These are phyloP conservation scores for Hura crepitans DNA, from an alignment of 441 rosid species.

Conservation along the genomic window DNA sequence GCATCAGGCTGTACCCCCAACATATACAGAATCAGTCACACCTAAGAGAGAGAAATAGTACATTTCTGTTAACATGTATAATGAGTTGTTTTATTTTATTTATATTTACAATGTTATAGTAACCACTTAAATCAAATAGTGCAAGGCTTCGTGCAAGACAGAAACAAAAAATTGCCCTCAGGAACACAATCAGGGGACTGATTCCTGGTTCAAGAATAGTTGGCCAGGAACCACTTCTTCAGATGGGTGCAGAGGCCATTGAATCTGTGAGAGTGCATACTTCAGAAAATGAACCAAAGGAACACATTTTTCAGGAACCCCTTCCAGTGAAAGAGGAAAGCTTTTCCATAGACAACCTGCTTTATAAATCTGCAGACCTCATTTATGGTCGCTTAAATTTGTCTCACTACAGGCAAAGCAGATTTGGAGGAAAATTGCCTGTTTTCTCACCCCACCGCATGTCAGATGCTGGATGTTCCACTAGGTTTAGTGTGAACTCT, in stretches of 20 bases:
- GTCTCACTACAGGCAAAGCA: not conserved
- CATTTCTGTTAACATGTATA: conserved; percentile 28
- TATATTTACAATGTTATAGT: not conserved
- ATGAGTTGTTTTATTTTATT: not conserved
- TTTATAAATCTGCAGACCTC: conserved; percentile 8
- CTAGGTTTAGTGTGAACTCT: conserved; percentile 60
- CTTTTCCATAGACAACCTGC: conserved; percentile 41
- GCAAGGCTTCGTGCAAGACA: conserved; percentile 82
- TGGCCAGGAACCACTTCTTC: conserved; percentile 10
- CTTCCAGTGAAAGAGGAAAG: conserved; percentile 32
- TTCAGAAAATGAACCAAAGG: not conserved
- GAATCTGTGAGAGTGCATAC: conserved; percentile 17
- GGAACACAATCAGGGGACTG: conserved; percentile 49
- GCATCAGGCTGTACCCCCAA: conserved; percentile 32
- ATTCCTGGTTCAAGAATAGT: conserved; percentile 29
- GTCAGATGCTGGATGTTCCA: conserved; percentile 54
- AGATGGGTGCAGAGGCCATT: conserved; percentile 7
- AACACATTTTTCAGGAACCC: not conserved
- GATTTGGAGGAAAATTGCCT: not conserved
- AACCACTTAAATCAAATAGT: conserved; percentile 39
- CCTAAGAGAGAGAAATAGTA: conserved; percentile 71
- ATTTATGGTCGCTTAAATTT: not conserved
- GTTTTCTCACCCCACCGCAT: conserved; percentile 36
- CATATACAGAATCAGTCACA: conserved; percentile 61
- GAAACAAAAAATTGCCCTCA: conserved; percentile 58